Base-by-base conservation (phyloP, 768 basidiomycete species). In the Mrakia hoshinonis region DNA sequence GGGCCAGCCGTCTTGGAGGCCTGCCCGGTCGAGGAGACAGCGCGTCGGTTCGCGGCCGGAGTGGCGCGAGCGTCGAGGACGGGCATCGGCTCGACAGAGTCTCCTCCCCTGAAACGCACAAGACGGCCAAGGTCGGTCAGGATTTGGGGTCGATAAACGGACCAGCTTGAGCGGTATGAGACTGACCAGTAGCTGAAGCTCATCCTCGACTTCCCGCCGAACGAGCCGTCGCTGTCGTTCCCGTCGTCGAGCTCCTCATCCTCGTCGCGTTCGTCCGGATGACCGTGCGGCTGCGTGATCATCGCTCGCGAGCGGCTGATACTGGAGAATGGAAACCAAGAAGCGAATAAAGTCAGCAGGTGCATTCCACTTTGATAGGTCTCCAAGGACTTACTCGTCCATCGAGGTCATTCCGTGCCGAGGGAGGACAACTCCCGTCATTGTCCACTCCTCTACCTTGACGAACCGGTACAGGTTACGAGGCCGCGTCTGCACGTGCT, bases 391-490 rank as follows among this genome's bases (percentile, higher is more conserved):
- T 77, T 78, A 93, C 91, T 93, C 92, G 81, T 89, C 91, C 91
- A 91, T 93, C 0, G 90, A 84, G 46, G 69, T 51, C 63, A 76
- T 54, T 13, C 69, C 76, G 46, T 76, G 72, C 2, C 71, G 69
- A 31, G 62, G 69, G 7, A 67, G 70, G 0, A 55, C 46, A 46
- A 69, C 73, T 7, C 54, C 60, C 4, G 69, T 66, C 31, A 77
- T 47, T 67, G 77, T 75, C 80, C 79, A 81, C 49, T 79, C 77
- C 36, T 78, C 74, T 0, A 89, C 90, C 85, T 91, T 93, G 77
- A 96, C 78, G 77, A 95, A 95, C 81, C 89, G 91, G 81, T 96
- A 96, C 76, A 96, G 75, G 81, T 97, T 97, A 69, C 94, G 85
- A 6, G 94, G 90, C 76, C 87, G 89, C 11, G 88, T 86, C 58